These are phyloP conservation scores for Lactarius pseudohatsudake DNA, from an alignment of 768 basidiomycete genomes.

Conservation along the genomic window DNA sequence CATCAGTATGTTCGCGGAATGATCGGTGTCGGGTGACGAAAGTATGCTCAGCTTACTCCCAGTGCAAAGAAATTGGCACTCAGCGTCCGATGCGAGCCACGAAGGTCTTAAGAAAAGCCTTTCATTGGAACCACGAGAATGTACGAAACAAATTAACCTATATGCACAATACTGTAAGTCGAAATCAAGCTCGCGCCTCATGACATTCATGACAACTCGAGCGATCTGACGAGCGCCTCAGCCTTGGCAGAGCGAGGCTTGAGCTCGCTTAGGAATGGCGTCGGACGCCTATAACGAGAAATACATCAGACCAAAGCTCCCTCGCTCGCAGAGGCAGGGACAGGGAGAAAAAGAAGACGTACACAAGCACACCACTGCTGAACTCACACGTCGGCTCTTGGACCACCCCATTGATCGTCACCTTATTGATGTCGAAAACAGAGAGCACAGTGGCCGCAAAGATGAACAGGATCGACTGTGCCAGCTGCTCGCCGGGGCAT, in stretches of 20 bases:
- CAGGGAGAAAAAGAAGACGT: not conserved
- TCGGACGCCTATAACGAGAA: conserved; percentile 26
- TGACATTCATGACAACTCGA: conserved; percentile 5
- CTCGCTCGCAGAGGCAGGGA: not conserved
- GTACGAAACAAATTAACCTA: not conserved
- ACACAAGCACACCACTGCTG: conserved; percentile 28
- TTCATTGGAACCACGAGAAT: no score
- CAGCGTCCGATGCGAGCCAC: no score
- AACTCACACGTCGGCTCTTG: conserved; percentile 25
- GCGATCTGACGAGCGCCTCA: conserved; percentile 23
- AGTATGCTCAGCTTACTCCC: no score
- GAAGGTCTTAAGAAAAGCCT: no score
- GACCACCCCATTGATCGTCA: conserved; percentile 24
- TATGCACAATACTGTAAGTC: not conserved
- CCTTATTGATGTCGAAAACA: conserved; percentile 28
- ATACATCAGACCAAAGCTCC: not conserved
- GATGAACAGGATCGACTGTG: conserved; percentile 29
- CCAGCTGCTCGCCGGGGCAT: conserved; percentile 30
- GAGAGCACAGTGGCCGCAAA: conserved; percentile 28
- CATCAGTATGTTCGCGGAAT: no score
- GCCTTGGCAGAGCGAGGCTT: conserved; percentile 30
- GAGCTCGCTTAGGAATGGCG: conserved; percentile 30
- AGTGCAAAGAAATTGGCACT: no score
- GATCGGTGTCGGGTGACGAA: no score
- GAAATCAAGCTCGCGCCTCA: not conserved